These are phyloP conservation scores for Claviceps monticola DNA, from an alignment of 2,329 filamentous ascomycete species.

Conservation along the genomic window DNA sequence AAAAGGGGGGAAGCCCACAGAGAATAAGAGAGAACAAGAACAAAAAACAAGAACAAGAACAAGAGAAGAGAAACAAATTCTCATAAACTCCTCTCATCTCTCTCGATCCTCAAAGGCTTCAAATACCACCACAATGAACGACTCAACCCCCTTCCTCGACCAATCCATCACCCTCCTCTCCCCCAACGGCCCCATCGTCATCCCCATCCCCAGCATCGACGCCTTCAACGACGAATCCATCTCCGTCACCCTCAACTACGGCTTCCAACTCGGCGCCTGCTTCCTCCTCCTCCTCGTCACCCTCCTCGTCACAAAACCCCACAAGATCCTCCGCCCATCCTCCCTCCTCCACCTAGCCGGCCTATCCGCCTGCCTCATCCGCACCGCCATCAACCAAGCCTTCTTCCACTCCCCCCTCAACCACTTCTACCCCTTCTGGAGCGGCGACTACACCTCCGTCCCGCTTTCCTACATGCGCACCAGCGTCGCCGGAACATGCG, in stretches of 20 bases:
- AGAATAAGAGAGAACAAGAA: no score
- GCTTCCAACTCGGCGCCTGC: conserved; percentile 55
- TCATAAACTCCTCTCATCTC: neutral
- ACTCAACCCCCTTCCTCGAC: conserved; percentile 8
- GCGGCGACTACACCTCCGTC: conserved; percentile 39
- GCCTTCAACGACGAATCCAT: conserved; percentile 17
- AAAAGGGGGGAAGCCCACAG: no score
- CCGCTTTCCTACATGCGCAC: conserved; percentile 20
- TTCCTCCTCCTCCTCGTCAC: conserved; percentile 51
- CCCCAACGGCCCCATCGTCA: conserved; percentile 14
- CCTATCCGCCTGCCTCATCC: conserved; percentile 46
- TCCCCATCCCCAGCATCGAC: conserved; percentile 22
- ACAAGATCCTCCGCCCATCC: conserved; percentile 50
- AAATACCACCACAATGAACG: neutral
- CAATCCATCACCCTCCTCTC: conserved; percentile 23
- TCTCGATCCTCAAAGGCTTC: neutral
- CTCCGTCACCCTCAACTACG: conserved; percentile 46
- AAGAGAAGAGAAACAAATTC: no score
- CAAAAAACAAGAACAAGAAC: no score
- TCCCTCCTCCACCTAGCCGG: conserved; percentile 52
- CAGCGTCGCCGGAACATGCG: conserved; percentile 25
- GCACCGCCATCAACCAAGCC: conserved; percentile 40
- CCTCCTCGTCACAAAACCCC: conserved; percentile 48
- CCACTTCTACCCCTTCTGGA: conserved; percentile 46
- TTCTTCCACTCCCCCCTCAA: conserved; percentile 48